Conservation (phyloP, 768 basidiomycete species). For the Phylloporus sp. region DNA sequence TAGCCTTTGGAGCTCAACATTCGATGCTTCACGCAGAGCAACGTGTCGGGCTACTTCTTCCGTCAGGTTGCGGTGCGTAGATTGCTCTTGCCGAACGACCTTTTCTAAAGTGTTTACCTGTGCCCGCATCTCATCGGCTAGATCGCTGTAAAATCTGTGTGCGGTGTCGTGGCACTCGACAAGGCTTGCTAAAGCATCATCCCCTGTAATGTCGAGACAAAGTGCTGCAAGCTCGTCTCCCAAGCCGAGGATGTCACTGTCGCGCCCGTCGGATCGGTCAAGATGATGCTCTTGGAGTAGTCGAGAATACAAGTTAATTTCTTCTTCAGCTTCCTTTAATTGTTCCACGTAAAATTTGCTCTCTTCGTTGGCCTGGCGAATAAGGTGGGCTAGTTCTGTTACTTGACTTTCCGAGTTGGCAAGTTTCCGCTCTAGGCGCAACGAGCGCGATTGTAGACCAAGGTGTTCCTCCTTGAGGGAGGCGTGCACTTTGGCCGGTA, state of each 20-base stretch:
- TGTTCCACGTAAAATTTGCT: conserved; percentile 39
- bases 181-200: conserved; percentile 6
- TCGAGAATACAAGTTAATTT: conserved; percentile 11
- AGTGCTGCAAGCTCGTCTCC: conserved; percentile 17
- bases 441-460: conserved; percentile 38
- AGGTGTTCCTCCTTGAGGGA: conserved; percentile 40
- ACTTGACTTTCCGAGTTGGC: conserved; percentile 68
- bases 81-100: conserved; percentile 12
- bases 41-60: conserved; percentile 40
- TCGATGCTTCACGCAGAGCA: conserved; percentile 41
- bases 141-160: conserved; percentile 36
- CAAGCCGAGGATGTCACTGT: conserved; percentile 6
- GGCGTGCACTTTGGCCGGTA: conserved; percentile 35
- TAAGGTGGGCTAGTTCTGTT: conserved; percentile 56
- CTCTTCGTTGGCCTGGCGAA: conserved; percentile 54
- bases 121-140: conserved; percentile 33
- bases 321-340: conserved; percentile 17
- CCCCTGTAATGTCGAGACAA: conserved; percentile 16
- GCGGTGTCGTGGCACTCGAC: conserved; percentile 20
- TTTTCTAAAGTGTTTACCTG: conserved; percentile 9
- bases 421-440: conserved; percentile 64
- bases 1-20: conserved; percentile 38
- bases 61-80: conserved; percentile 17
- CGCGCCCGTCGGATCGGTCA: neutral
- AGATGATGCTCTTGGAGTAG: conserved; percentile 7